These are phyloP conservation scores for Vachellia pachyceras DNA, from an alignment of 306 rosid species.

Conservation along the genomic window DNA sequence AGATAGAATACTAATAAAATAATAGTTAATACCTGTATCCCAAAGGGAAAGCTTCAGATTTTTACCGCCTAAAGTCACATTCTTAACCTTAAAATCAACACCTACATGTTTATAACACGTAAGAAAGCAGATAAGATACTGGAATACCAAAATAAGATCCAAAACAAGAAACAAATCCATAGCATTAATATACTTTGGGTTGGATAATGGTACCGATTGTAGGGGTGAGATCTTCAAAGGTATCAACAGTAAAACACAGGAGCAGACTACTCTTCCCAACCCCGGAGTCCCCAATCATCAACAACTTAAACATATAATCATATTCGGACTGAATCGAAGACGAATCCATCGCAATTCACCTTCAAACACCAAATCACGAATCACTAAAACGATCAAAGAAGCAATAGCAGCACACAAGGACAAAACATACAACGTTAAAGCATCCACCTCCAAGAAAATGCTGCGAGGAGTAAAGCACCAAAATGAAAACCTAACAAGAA, in stretches of 20 bases:
- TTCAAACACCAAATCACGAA: slow-evolving; percentile 17
- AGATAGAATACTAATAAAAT: neutral
- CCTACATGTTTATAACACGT: slow-evolving; percentile 46
- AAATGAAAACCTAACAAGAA: no score
- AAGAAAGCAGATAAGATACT: neutral
- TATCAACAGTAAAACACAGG: slow-evolving; percentile 77
- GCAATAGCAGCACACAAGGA: neutral
- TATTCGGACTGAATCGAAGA: slow-evolving; percentile 64
- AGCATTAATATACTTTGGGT: neutral
- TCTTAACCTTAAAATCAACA: slow-evolving; percentile 87
- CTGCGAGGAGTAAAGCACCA: no score
- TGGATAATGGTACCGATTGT: slow-evolving; percentile 65
- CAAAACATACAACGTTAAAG: neutral
- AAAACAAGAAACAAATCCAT: neutral
- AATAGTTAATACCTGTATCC: slow-evolving; percentile 69
- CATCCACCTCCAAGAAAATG: neutral
- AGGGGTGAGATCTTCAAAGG: slow-evolving; percentile 87
- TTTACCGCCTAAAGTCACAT: slow-evolving; percentile 60
- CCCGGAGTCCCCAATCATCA: slow-evolving; percentile 96
- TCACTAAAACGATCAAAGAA: slow-evolving; percentile 1
- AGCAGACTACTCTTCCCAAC: slow-evolving; percentile 98
- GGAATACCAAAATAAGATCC: neutral
- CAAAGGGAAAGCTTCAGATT: slow-evolving; percentile 87
- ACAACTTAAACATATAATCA: slow-evolving; percentile 84
- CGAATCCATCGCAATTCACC: slow-evolving; percentile 60